These are phyloP conservation scores for Monilinia fructicola DNA, from an alignment of 2,329 filamentous ascomycete genomes.

Conservation along the genomic window DNA sequence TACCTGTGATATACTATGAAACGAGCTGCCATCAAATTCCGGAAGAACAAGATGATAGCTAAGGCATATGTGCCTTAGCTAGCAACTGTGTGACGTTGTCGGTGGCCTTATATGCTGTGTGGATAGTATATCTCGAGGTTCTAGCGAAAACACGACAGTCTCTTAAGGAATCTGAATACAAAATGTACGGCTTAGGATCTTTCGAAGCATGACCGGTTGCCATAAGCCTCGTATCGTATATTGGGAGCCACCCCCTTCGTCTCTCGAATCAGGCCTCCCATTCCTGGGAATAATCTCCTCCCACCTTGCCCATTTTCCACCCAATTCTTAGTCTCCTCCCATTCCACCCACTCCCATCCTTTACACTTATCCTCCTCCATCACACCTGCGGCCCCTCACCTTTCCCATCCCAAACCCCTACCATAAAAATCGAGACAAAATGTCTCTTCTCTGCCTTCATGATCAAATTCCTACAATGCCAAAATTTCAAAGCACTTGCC, in stretches of 20 bases:
- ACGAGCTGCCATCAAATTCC: too few species aligned
- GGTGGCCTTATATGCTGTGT: too few species aligned
- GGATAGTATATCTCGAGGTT: too few species aligned
- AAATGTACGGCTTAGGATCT: background rate
- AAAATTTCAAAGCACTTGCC: conserved; percentile 47
- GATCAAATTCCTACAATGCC: conserved; percentile 52
- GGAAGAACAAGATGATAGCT: too few species aligned
- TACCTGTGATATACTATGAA: too few species aligned
- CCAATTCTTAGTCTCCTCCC: conserved; percentile 9
- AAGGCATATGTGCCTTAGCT: too few species aligned
- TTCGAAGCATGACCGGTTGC: too few species aligned
- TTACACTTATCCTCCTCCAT: conserved; percentile 51
- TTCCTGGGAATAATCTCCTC: conserved; percentile 10
- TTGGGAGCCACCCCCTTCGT: background rate
- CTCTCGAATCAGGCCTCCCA: conserved; percentile 8
- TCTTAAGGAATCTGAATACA: background rate
- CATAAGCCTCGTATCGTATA: background rate
- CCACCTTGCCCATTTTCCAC: background rate
- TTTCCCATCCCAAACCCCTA: conserved; percentile 48
- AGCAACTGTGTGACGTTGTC: too few species aligned
- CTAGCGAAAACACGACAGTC: too few species aligned
- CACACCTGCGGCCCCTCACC: conserved; percentile 58
- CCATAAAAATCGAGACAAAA: conserved; percentile 73
- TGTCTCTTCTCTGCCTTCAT: conserved; percentile 45
- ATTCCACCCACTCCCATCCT: conserved; percentile 49